Evolutionary conservation across 768 basidiomycete species (phyloP).

Genomic region (Tylopilus sp.): DNA sequence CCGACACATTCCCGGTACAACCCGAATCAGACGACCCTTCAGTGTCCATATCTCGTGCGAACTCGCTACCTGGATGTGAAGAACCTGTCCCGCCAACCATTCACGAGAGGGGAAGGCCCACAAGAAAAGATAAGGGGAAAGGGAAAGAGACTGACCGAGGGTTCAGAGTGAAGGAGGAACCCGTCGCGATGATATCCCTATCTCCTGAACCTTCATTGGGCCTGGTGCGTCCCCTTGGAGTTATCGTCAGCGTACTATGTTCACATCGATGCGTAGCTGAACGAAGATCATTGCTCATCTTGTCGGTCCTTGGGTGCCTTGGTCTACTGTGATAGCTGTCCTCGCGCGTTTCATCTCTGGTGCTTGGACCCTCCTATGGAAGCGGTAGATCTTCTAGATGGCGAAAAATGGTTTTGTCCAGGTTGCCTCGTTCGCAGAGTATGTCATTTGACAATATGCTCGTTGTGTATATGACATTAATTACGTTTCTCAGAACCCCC

Average conservation of each 20-base stretch:
- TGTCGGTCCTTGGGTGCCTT: slow-evolving; percentile 81
- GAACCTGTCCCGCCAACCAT: slow-evolving; percentile 18
- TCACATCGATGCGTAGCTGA: slow-evolving; percentile 38
- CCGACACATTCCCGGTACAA: slow-evolving; percentile 49
- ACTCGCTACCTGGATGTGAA: slow-evolving; percentile 40
- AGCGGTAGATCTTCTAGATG: slow-evolving; percentile 79
- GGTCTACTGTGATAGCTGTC: slow-evolving; percentile 97
- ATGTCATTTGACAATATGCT: slow-evolving; percentile 18
- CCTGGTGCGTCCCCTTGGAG: slow-evolving; percentile 32
- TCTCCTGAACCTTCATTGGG: slow-evolving; percentile 34
- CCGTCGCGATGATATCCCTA: slow-evolving; percentile 32
- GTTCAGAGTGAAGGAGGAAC: slow-evolving; percentile 46
- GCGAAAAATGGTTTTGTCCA: slow-evolving; percentile 77
- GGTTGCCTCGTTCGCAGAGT: slow-evolving; percentile 68
- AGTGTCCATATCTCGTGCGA: slow-evolving; percentile 59
- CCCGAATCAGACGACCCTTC: slow-evolving; percentile 57
- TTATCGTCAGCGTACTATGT: slow-evolving; percentile 8
- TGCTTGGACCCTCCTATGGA: slow-evolving; percentile 97
- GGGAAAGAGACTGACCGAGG: slow-evolving; percentile 40
- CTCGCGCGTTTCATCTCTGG: slow-evolving; percentile 92
- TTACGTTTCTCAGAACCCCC: slow-evolving; percentile 49
- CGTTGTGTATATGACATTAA: slow-evolving; percentile 11
- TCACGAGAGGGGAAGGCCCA: slow-evolving; percentile 26
- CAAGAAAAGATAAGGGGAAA: slow-evolving; percentile 46
- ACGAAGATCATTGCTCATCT: slow-evolving; percentile 84